These are phyloP conservation scores for Fusarium duplospermum DNA, from an alignment of 2,329 filamentous ascomycete genomes.

Conservation along the genomic window DNA sequence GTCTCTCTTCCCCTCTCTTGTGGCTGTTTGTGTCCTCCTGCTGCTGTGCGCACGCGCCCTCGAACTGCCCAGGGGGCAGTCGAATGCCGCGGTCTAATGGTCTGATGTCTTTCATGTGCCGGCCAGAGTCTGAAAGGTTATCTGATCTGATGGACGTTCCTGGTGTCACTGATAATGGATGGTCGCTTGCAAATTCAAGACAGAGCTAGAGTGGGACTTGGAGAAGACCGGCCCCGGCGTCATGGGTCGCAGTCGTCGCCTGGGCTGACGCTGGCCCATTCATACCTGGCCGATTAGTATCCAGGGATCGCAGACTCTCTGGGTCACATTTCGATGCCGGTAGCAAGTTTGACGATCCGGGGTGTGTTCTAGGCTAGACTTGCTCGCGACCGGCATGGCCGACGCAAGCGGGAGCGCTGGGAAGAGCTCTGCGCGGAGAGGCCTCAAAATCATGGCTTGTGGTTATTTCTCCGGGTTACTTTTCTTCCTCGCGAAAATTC, in stretches of 20 bases:
- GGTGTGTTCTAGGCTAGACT: neutral
- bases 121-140: slow-evolving; percentile 7
- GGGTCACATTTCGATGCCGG: neutral
- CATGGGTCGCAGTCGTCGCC: slow-evolving; percentile 27
- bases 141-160: slow-evolving; percentile 1
- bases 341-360: neutral
- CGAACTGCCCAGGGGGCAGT: neutral
- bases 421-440: neutral
- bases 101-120: slow-evolving; percentile 31
- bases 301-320: neutral
- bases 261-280: slow-evolving; percentile 18
- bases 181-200: neutral
- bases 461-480: neutral
- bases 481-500: neutral
- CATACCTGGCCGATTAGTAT: slow-evolving; percentile 7
- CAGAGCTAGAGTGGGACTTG: slow-evolving; percentile 14
- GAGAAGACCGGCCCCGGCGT: slow-evolving; percentile 15
- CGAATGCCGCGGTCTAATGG: slow-evolving; percentile 24
- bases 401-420: neutral
- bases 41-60: slow-evolving; percentile 1
- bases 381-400: neutral
- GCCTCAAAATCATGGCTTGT: neutral
- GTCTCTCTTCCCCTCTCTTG: neutral
- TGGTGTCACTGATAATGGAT: neutral
- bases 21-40: slow-evolving; percentile 14